A percentile compares a stretch with the other conserved stretches of the same genome.
These are phyloP conservation scores for Batrachochytrium dendrobatidis DNA, from an alignment of 371 early-diverging fungal species.

Conservation along the genomic window DNA sequence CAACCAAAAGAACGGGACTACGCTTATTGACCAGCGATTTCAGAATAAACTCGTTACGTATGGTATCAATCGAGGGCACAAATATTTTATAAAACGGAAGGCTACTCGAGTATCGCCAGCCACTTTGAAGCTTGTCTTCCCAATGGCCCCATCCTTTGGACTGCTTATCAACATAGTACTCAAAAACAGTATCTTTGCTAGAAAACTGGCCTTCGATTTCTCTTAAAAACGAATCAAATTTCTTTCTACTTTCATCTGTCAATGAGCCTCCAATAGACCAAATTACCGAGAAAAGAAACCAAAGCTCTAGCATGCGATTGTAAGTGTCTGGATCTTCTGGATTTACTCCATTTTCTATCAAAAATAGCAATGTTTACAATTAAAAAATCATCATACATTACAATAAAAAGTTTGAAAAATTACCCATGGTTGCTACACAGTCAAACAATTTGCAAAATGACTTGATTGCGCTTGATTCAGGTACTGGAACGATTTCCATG, in stretches of 20 bases:
- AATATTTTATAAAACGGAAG: conserved; percentile 49
- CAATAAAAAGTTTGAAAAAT: background rate
- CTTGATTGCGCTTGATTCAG: conserved; percentile 34
- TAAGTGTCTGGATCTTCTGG: conserved; percentile 34
- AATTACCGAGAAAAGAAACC: conserved; percentile 48
- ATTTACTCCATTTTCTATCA: conserved; percentile 41
- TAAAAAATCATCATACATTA: background rate
- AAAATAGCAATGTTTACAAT: background rate
- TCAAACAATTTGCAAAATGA: conserved; percentile 42
- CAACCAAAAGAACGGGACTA: conserved; percentile 40
- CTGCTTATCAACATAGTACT: conserved; percentile 44
- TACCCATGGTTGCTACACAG: conserved; percentile 24
- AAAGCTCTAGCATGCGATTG: conserved; percentile 41
- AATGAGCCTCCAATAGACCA: conserved; percentile 49
- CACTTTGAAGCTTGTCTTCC: conserved; percentile 44
- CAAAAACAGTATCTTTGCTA: conserved; percentile 51
- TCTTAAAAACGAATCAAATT: conserved; percentile 48
- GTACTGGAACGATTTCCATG: conserved; percentile 40
- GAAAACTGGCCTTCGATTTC: conserved; percentile 52
- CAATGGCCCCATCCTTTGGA: conserved; percentile 41
- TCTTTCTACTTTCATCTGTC: conserved; percentile 36
- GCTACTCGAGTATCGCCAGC: conserved; percentile 37
- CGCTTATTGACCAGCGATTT: conserved; percentile 30
- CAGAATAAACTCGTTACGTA: conserved; percentile 44
- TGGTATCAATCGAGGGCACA: conserved; percentile 49